Conservation (phyloP, 2,329 filamentous ascomycete genomes). For the Aspergillus sp. region DNA sequence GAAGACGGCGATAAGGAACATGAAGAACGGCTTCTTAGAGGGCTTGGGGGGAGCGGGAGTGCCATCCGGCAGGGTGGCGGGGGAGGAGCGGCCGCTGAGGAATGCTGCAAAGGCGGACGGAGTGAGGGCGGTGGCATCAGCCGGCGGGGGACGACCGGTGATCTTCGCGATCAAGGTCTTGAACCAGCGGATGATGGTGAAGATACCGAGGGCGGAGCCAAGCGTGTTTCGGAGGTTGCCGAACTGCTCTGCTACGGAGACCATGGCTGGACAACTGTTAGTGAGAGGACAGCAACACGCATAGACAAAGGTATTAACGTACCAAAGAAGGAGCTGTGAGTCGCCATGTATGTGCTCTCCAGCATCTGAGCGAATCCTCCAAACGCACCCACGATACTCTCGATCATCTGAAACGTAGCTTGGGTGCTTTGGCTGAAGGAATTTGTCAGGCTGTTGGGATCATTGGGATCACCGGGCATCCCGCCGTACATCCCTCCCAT, state of each 20-base stretch:
- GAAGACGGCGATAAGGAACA: conserved; percentile 93
- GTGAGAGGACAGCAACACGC: neutral
- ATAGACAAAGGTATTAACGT: conserved; percentile 40
- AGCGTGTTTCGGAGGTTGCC: conserved; percentile 89
- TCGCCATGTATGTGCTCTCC: conserved; percentile 99
- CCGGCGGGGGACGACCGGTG: conserved; percentile 86
- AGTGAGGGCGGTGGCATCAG: conserved; percentile 81
- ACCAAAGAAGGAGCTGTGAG: conserved; percentile 98
- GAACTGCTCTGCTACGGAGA: conserved; percentile 96
- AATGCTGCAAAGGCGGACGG: conserved; percentile 90
- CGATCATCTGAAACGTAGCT: conserved; percentile 96
- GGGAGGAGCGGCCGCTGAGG: conserved; percentile 63
- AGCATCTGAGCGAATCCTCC: conserved; percentile 98
- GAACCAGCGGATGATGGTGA: conserved; percentile 93
- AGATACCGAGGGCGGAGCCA: conserved; percentile 91
- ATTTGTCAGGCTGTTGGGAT: conserved; percentile 92
- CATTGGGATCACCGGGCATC: conserved; percentile 69
- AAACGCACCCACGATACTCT: conserved; percentile 94
- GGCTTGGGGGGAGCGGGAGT: conserved; percentile 68
- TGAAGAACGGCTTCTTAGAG: conserved; percentile 91
- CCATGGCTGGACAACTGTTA: conserved; percentile 69
- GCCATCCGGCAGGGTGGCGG: conserved; percentile 62
- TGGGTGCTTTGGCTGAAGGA: conserved; percentile 93
- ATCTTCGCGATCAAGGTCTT: conserved; percentile 88
- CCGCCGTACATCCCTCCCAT: conserved; percentile 52